Evolutionary conservation across 495 filamentous ascomycete species (phyloP).

Genomic region (Letharia columbiana): DNA sequence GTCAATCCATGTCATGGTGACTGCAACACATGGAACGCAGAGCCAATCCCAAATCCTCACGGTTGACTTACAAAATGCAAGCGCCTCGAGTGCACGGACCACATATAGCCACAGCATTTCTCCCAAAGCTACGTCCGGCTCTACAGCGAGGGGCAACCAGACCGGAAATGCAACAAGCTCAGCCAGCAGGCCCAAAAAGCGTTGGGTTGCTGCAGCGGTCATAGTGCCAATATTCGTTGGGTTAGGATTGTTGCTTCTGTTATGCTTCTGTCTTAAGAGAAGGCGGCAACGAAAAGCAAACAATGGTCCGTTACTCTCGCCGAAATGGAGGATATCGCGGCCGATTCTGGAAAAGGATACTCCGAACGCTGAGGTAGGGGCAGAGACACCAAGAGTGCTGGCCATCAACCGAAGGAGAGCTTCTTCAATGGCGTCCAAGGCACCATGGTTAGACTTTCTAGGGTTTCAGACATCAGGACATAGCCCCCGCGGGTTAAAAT

Average conservation of each 20-base stretch:
- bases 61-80: conserved; percentile 36
- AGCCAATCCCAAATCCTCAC: conserved; percentile 42
- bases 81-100: background rate
- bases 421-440: conserved; percentile 16
- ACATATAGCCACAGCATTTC: background rate
- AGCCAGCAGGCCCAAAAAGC: conserved; percentile 24
- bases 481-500: conserved; percentile 13
- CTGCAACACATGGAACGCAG: conserved; percentile 39
- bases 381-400: background rate
- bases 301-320: background rate
- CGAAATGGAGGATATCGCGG: conserved; percentile 7
- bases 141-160: background rate
- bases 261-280: conserved; percentile 38
- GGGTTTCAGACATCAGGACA: background rate
- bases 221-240: conserved; percentile 35
- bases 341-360: background rate
- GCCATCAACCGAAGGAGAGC: conserved; percentile 2
- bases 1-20: conserved; percentile 42
- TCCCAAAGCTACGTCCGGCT: background rate
- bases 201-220: conserved; percentile 41
- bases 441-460: conserved; percentile 11
- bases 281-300: conserved; percentile 19
- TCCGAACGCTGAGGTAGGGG: background rate
- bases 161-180: conserved; percentile 2
- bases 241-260: conserved; percentile 32